Conservation (phyloP, 2,329 filamentous ascomycete species). For the Eutypella sp. region DNA sequence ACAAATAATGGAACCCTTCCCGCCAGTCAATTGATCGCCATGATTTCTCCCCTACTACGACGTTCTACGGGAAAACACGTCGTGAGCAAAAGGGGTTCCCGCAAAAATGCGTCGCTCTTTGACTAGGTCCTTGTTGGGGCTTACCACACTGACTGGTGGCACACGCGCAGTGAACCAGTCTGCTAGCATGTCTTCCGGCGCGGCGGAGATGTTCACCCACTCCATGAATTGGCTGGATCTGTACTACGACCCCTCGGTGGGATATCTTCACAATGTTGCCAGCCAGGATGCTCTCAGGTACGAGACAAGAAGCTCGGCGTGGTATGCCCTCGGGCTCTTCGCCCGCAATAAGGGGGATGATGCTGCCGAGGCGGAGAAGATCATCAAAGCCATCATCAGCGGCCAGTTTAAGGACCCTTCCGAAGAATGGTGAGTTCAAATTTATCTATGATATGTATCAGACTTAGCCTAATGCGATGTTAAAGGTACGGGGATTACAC, state of each 20-base stretch:
- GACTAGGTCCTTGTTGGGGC: too few relatives aligned
- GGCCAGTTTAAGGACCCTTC: constrained; percentile 47
- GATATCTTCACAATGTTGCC: constrained; percentile 49
- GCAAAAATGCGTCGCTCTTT: too few relatives aligned
- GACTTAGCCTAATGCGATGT: neutral
- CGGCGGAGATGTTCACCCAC: constrained; percentile 38
- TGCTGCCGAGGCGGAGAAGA: constrained; percentile 44
- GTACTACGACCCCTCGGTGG: constrained; percentile 46
- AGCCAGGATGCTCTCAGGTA: constrained; percentile 43
- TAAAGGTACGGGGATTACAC: constrained; percentile 46
- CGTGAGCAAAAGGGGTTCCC: too few relatives aligned
- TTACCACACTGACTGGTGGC: too few relatives aligned
- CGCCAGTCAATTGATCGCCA: too few relatives aligned
- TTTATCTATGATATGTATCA: neutral
- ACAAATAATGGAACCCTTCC: too few relatives aligned
- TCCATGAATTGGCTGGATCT: constrained; percentile 52
- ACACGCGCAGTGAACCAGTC: too few relatives aligned
- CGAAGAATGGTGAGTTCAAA: constrained; percentile 49
- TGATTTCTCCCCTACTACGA: too few relatives aligned
- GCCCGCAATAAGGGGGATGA: constrained; percentile 49
- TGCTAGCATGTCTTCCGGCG: too few relatives aligned
- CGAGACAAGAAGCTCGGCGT: constrained; percentile 51
- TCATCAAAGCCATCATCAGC: constrained; percentile 48
- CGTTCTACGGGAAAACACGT: too few relatives aligned
- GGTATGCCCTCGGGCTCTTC: constrained; percentile 56